Evolutionary conservation across 2,329 filamentous ascomycete species (phyloP).

Genomic region (Ophiocordyceps camponoti-saundersi): DNA sequence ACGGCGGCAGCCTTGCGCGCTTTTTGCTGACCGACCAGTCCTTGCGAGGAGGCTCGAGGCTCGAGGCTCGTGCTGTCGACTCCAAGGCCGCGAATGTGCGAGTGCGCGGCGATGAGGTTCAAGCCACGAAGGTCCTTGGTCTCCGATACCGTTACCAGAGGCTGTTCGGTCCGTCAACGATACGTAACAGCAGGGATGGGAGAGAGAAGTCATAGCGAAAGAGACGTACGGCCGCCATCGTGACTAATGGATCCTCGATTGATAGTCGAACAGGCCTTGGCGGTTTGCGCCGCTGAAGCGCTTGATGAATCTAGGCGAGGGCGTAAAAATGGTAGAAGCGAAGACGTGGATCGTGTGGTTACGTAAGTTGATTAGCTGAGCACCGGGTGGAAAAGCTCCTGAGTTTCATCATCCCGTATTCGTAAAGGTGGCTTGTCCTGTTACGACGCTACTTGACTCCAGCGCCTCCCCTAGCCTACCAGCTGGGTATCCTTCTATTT

Average conservation of each 20-base stretch:
- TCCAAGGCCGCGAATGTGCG: constrained; percentile 88
- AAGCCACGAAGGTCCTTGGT: constrained; percentile 89
- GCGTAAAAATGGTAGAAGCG: too few species aligned
- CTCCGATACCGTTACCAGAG: constrained; percentile 70
- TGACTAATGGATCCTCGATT: constrained; percentile 6
- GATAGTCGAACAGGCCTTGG: too few species aligned
- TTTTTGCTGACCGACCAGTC: constrained; percentile 90
- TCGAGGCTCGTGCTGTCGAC: constrained; percentile 86
- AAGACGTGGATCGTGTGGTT: too few species aligned
- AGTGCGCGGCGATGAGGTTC: constrained; percentile 96
- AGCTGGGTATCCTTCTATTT: too few species aligned
- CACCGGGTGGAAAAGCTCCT: too few species aligned
- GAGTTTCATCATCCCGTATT: too few species aligned
- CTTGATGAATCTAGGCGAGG: too few species aligned
- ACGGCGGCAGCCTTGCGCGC: constrained; percentile 91
- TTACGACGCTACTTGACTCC: too few species aligned
- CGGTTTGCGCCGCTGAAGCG: too few species aligned
- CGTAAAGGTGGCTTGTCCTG: too few species aligned
- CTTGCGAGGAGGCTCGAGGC: constrained; percentile 71
- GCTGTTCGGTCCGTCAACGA: constrained; percentile 17
- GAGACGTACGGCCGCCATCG: constrained; percentile 35
- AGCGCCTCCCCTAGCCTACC: too few species aligned
- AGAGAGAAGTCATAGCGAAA: neutral
- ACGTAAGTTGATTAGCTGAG: too few species aligned
- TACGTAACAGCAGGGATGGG: neutral